A percentile compares a stretch with the other conserved stretches of the same genome.
phyloP scores from a whole-genome alignment of 2,329 filamentous ascomycete species.

The Diaporthe sp. region DNA sequence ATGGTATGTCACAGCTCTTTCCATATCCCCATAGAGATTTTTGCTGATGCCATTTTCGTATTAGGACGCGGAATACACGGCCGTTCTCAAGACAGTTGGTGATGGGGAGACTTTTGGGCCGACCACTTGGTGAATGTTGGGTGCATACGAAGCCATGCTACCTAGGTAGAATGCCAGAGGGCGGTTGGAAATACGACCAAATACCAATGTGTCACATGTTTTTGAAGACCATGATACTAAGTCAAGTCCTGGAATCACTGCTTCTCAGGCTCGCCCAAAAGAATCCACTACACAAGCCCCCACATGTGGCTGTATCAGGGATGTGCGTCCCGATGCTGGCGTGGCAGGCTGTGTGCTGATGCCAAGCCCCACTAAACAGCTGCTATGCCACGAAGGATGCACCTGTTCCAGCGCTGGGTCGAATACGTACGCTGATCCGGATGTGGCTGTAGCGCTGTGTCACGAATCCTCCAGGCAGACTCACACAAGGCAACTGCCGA shows the following conservation, averaged over 20 bases:
- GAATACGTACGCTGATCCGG: not conserved
- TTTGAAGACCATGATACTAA: not conserved
- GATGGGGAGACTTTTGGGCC: constrained; percentile 51
- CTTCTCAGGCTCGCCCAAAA: not conserved
- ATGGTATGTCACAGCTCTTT: constrained; percentile 47
- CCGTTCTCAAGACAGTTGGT: constrained; percentile 45
- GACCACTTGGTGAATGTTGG: constrained; percentile 44
- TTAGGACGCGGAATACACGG: constrained; percentile 46
- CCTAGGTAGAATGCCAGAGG: not conserved
- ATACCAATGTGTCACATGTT: not conserved
- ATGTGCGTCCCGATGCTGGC: not conserved
- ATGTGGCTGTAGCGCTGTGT: not conserved
- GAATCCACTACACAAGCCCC: not conserved
- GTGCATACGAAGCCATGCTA: not conserved
- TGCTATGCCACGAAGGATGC: constrained; percentile 1
- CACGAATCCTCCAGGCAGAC: constrained; percentile 14
- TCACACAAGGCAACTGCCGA: constrained; percentile 15
- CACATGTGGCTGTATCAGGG: not conserved
- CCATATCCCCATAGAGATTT: not conserved
- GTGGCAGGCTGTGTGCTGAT: not conserved
- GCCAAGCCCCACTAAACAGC: not conserved
- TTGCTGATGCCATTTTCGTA: constrained; percentile 41
- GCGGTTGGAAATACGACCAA: not conserved
- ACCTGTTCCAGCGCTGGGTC: not conserved
- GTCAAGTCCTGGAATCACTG: not conserved